Evolutionary conservation across 2,329 filamentous ascomycete species (phyloP), one percentile per base, ranked within the genome.

Genomic region (Exophiala mesophila): DNA sequence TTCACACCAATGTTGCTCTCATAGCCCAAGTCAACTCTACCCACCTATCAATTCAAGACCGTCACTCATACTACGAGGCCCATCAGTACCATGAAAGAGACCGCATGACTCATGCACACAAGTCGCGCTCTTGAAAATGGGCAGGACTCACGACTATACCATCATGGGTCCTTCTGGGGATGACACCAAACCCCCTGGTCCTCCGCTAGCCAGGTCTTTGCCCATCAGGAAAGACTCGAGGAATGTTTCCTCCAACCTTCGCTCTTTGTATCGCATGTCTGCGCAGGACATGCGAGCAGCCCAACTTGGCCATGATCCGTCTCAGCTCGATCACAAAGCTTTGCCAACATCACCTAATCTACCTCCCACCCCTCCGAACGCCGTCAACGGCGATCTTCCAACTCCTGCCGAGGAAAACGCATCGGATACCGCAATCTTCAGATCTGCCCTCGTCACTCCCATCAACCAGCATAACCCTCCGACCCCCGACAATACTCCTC

Each of bases 401-500:
- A 30, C 30, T 23, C 16, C 41, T 16, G 30, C 21, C 5, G 37
- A 41, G 12, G 39, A 50, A 34, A 21, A 29, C 9, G 29, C 42
- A 15, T 41, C 43, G 10, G 54, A 50, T 50, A 49, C 49, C 47
- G 56, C 44, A 47, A 57, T 55, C 49, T 52, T 49, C 28, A 39
- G 45, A 36, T 55, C 52, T 13, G 36, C 34, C 7, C 41, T 52
- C 21, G 49, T 50, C 36, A 57, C 51, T 12, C 52, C 45, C 13
- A 49, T 43, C 28, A 55, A 54, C 44, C 54, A 50, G 49, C 53
- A 42, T 55, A 62, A 43, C 51, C 53, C 41, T 43, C 83, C 82
- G 21, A 88, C 84, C 3, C 85, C 84, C 23, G 84, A 88, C 63
- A 76, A 83, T 33, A 88, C 84, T 12, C 85, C 83, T 39, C 84